Percentiles rank a stretch among this genome's conserved stretches.
These are phyloP conservation scores for Poa pratensis DNA, from an alignment of 176 grass and related monocot genomes.

Conservation along the genomic window DNA sequence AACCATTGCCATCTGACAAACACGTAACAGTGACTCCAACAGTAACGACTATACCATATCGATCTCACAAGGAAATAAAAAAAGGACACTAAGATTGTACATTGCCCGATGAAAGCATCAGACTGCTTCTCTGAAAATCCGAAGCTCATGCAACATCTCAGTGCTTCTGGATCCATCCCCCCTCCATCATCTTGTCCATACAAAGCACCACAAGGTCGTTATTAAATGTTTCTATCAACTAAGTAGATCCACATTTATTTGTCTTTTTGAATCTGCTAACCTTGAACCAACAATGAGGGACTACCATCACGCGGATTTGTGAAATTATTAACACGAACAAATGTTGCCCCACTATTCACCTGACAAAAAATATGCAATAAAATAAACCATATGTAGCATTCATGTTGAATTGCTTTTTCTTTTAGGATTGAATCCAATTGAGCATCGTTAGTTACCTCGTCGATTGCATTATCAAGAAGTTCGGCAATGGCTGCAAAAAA, in stretches of 20 bases:
- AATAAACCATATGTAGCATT: conserved; percentile 42
- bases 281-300: conserved; percentile 74
- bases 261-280: conserved; percentile 46
- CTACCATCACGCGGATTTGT: conserved; percentile 61
- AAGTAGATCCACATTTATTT: conserved; percentile 25
- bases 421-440: conserved; percentile 21
- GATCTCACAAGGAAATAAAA: conserved; percentile 42
- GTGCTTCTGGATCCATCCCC: conserved; percentile 83
- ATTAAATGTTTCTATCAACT: conserved; percentile 31
- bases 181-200: conserved; percentile 88
- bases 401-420: conserved; percentile 15
- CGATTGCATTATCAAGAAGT: conserved; percentile 79
- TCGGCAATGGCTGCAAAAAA: conserved; percentile 69
- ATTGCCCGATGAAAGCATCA: conserved; percentile 91
- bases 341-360: conserved; percentile 77
- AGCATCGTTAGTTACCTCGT: conserved; percentile 55
- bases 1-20: conserved; percentile 97
- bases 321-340: conserved; percentile 72
- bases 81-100: conserved; percentile 52
- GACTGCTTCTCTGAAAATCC: conserved; percentile 98
- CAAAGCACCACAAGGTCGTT: conserved; percentile 34
- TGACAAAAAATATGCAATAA: conserved; percentile 42
- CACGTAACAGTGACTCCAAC: conserved; percentile 44
- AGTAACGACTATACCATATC: conserved; percentile 30
- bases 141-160: conserved; percentile 93